Evolutionary conservation across 371 early-diverging fungal genomes (phyloP).

Genomic region (Mortierella polycephala): DNA sequence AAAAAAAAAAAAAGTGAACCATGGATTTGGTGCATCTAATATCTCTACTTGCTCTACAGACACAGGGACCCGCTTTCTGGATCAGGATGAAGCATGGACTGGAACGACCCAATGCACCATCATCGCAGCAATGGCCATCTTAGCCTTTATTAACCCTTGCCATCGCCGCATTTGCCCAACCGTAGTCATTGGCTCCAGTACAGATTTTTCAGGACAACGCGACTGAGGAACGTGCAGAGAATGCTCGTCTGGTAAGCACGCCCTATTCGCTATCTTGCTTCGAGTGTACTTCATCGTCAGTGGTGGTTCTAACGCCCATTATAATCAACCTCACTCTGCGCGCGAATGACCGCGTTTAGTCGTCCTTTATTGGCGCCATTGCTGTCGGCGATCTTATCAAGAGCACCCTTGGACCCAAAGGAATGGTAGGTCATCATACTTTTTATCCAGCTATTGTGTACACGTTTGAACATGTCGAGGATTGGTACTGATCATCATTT

Average conservation of each 20-base stretch:
- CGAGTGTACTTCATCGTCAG: constrained; percentile 77
- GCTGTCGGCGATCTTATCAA: constrained; percentile 99
- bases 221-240: constrained; percentile 96
- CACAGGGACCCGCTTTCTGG: too few species aligned
- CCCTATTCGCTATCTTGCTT: constrained; percentile 45
- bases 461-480: constrained; percentile 55
- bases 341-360: constrained; percentile 55
- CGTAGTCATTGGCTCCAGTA: constrained; percentile 75
- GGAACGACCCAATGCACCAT: too few species aligned
- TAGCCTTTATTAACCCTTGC: too few species aligned
- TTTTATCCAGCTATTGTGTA: constrained; percentile 4
- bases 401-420: constrained; percentile 88
- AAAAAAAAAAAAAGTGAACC: too few species aligned
- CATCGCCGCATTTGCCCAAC: neutral
- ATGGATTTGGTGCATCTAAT: too few species aligned
- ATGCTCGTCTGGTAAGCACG: constrained; percentile 92
- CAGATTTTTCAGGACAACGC: constrained; percentile 94
- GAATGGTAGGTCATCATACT: constrained; percentile 68
- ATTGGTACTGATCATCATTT: constrained; percentile 35
- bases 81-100: too few species aligned
- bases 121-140: too few species aligned
- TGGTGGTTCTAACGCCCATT: constrained; percentile 53
- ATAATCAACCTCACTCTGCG: neutral
- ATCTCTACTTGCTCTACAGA: too few species aligned
- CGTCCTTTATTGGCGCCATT: constrained; percentile 93